Conservation (phyloP, 177 flowering plant genomes). For the Vitis hybrid region DNA sequence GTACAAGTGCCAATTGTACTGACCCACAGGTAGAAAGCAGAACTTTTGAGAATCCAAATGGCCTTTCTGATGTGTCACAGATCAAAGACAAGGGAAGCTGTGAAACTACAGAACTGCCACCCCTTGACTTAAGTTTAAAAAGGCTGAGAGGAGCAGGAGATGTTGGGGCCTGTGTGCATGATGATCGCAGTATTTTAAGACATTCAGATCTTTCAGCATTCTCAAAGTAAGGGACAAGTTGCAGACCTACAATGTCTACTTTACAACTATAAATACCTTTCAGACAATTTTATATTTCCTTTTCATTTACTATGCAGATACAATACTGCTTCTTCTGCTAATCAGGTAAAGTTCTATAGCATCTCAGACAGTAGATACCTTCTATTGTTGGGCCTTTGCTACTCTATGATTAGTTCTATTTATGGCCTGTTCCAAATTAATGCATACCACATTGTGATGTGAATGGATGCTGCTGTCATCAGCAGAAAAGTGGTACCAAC, state of each 20-base stretch:
- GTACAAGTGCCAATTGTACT: constrained; percentile 2
- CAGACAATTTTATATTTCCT: background rate
- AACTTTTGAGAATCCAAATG: constrained; percentile 12
- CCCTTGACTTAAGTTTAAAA: constrained; percentile 30
- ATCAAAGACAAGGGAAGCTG: constrained; percentile 13
- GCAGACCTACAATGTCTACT: constrained; percentile 2
- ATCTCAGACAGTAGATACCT: background rate
- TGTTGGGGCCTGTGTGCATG: constrained; percentile 12
- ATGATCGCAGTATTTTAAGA: constrained; percentile 32
- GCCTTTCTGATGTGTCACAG: constrained; percentile 15
- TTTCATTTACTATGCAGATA: constrained; percentile 27
- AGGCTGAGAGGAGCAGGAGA: constrained; percentile 24
- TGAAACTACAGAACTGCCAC: constrained; percentile 23
- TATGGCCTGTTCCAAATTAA: background rate
- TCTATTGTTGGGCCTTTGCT: background rate
- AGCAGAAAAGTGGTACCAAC: background rate
- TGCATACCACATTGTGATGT: background rate
- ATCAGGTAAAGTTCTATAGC: constrained; percentile 25
- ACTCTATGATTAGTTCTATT: background rate
- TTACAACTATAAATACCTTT: background rate
- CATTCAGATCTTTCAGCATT: constrained; percentile 43
- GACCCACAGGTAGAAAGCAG: constrained; percentile 11
- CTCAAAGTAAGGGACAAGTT: constrained; percentile 33
- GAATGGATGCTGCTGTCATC: background rate
- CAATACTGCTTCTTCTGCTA: constrained; percentile 27